phyloP scores from a whole-genome alignment of 2,329 filamentous ascomycete species.

The Sordariomycetes sp. region DNA sequence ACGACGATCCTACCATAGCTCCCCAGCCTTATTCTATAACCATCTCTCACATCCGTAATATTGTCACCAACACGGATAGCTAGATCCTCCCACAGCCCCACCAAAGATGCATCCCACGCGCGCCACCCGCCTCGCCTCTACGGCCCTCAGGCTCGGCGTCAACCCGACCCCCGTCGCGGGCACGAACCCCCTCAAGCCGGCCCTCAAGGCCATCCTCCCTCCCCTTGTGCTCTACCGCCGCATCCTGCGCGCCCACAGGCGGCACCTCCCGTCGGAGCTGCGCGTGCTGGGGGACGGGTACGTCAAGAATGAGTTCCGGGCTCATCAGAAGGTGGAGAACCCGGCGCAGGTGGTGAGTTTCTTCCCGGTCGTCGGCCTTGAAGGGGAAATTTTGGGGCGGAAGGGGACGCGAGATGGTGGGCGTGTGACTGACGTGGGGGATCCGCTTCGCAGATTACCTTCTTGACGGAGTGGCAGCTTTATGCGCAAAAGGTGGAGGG shows the following conservation, averaged over 20 bases:
- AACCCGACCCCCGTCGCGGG: slow-evolving; percentile 3
- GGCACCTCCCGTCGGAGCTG: slow-evolving; percentile 59
- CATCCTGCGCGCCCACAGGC: slow-evolving; percentile 74
- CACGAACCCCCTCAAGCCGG: slow-evolving; percentile 17
- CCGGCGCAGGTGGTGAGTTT: slow-evolving; percentile 70
- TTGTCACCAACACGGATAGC: background rate
- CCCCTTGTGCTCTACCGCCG: slow-evolving; percentile 84
- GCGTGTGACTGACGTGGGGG: background rate
- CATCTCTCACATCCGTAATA: background rate
- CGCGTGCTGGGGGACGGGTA: slow-evolving; percentile 84
- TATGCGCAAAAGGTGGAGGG: slow-evolving; percentile 91
- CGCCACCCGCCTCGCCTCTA: slow-evolving; percentile 20
- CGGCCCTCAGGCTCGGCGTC: slow-evolving; percentile 12
- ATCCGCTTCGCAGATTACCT: slow-evolving; percentile 77
- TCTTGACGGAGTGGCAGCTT: slow-evolving; percentile 90
- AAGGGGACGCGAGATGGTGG: background rate
- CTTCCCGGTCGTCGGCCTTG: background rate
- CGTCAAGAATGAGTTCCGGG: slow-evolving; percentile 82
- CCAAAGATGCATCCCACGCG: background rate
- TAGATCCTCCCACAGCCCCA: background rate
- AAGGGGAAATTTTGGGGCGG: background rate
- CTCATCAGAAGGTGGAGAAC: slow-evolving; percentile 75
- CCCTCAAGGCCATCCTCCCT: slow-evolving; percentile 58
- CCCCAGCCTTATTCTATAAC: no score
- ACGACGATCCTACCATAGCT: no score